A percentile compares a stretch with the other conserved stretches of the same genome.
phyloP scores from a whole-genome alignment of 176 grass and related monocot species.

The Cenchrus fungigraminus region DNA sequence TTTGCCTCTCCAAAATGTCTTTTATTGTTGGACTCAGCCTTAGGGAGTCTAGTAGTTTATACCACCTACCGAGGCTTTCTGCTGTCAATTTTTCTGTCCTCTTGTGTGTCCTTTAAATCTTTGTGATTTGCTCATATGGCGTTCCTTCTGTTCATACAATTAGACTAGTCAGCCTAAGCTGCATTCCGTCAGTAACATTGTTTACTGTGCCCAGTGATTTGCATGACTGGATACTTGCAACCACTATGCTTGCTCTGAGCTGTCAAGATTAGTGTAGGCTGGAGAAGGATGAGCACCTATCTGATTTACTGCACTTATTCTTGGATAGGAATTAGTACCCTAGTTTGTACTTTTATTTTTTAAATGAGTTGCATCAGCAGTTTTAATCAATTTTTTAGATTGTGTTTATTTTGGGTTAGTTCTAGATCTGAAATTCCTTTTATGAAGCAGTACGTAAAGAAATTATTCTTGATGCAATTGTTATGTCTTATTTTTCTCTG shows the following conservation, averaged over 20 bases:
- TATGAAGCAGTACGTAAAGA: not conserved
- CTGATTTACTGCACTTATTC: not conserved
- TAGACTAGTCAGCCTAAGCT: not conserved
- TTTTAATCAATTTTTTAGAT: not conserved
- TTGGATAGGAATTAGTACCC: not conserved
- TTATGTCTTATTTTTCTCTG: not conserved
- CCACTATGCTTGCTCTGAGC: not conserved
- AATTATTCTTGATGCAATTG: not conserved
- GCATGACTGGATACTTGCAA: not conserved
- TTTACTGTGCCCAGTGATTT: not conserved
- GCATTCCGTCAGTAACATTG: not conserved
- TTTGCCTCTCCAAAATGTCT: too few species aligned
- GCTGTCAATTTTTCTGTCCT: not conserved
- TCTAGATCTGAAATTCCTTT: not conserved
- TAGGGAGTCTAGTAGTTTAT: not conserved
- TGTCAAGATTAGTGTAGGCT: slow-evolving; percentile 3
- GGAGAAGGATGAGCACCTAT: not conserved
- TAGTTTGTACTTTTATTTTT: not conserved
- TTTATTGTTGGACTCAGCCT: too few species aligned
- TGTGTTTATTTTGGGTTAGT: not conserved
- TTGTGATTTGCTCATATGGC: not conserved
- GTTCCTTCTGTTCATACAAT: not conserved
- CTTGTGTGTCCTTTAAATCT: not conserved
- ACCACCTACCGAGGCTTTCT: not conserved
- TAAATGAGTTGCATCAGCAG: not conserved